These are phyloP conservation scores for Nemania sp. DNA, from an alignment of 2,329 filamentous ascomycete genomes.

Conservation along the genomic window DNA sequence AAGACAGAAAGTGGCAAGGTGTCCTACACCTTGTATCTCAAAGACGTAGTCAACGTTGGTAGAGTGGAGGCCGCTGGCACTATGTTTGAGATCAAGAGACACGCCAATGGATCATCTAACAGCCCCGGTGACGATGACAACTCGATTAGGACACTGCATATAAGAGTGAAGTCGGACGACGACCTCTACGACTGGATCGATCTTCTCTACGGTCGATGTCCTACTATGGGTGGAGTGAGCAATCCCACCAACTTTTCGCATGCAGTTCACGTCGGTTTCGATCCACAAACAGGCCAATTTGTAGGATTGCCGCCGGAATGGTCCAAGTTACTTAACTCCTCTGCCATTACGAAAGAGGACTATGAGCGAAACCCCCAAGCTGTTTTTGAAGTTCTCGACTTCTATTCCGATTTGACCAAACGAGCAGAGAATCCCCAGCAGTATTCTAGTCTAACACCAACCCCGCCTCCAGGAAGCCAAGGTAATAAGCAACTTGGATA, in stretches of 20 bases:
- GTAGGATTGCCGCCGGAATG: slow-evolving; percentile 93
- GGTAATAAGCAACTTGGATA: slow-evolving; percentile 68
- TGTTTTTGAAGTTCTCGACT: slow-evolving; percentile 79
- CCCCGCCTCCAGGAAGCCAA: slow-evolving; percentile 61
- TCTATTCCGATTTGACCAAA: slow-evolving; percentile 84
- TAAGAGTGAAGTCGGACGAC: slow-evolving; percentile 92
- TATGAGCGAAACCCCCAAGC: slow-evolving; percentile 96
- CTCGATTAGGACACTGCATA: slow-evolving; percentile 80
- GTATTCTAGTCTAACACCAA: slow-evolving; percentile 70
- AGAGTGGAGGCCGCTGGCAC: slow-evolving; percentile 89
- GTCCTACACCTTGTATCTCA: slow-evolving; percentile 81
- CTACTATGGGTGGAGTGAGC: slow-evolving; percentile 96
- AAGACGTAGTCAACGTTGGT: slow-evolving; percentile 87
- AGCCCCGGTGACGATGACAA: slow-evolving; percentile 81
- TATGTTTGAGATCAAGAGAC: slow-evolving; percentile 90
- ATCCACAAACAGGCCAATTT: slow-evolving; percentile 92
- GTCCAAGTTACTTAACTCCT: slow-evolving; percentile 94
- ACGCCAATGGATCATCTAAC: slow-evolving; percentile 67
- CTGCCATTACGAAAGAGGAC: slow-evolving; percentile 97
- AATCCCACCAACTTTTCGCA: slow-evolving; percentile 99
- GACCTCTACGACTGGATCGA: slow-evolving; percentile 99
- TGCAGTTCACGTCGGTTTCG: slow-evolving; percentile 95
- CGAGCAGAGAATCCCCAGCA: slow-evolving; percentile 71
- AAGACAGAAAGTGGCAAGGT: slow-evolving; percentile 89
- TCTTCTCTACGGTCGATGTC: slow-evolving; percentile 94